Conservation (phyloP, 371 early-diverging fungal genomes). For the Rhizopus microsporus region DNA sequence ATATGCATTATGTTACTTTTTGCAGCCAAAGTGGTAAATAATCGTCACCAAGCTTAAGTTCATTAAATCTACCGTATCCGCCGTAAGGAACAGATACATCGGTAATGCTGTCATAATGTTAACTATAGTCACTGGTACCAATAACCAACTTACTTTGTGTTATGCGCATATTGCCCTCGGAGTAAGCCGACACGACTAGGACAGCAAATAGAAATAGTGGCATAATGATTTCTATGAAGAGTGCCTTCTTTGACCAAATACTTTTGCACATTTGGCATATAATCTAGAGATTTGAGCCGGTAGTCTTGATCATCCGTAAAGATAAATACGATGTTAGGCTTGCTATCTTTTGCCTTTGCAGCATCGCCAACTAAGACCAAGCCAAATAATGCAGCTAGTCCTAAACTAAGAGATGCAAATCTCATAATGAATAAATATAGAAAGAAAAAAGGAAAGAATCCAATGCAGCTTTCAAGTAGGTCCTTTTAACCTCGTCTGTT, state of each 20-base stretch:
- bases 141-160: slow-evolving; percentile 49
- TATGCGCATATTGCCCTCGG: slow-evolving; percentile 65
- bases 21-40: slow-evolving; percentile 53
- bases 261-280: slow-evolving; percentile 68
- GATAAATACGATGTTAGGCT: slow-evolving; percentile 65
- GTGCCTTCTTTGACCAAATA: slow-evolving; percentile 62
- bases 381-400: no score
- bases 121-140: not conserved
- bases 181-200: slow-evolving; percentile 62
- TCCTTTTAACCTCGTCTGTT: no score
- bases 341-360: not conserved
- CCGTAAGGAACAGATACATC: slow-evolving; percentile 62
- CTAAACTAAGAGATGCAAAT: no score
- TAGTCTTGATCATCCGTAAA: slow-evolving; percentile 69
- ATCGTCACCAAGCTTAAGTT: slow-evolving; percentile 46
- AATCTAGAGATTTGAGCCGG: slow-evolving; percentile 53
- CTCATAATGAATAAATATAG: no score
- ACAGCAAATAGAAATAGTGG: slow-evolving; percentile 66
- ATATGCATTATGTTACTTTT: slow-evolving; percentile 3
- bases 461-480: no score
- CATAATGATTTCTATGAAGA: slow-evolving; percentile 59
- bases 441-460: no score
- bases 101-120: slow-evolving; percentile 32
- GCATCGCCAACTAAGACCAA: no score
- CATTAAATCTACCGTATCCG: slow-evolving; percentile 54